These are phyloP conservation scores for Lyophyllum atratum DNA, from an alignment of 768 basidiomycete genomes.

Conservation along the genomic window DNA sequence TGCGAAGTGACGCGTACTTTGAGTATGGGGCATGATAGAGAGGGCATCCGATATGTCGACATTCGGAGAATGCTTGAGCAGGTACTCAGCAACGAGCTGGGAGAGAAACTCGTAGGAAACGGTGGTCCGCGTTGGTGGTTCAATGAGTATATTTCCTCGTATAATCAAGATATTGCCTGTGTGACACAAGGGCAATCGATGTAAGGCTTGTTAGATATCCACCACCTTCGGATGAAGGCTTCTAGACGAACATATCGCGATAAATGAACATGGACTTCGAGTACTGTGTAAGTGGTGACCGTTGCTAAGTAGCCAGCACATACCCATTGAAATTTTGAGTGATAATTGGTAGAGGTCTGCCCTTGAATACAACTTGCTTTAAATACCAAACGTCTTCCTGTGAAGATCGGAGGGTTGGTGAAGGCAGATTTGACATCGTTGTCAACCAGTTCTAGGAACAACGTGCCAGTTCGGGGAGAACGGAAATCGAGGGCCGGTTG, in stretches of 20 bases:
- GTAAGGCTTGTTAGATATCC: slow-evolving; percentile 4
- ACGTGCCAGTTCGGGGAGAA: not conserved
- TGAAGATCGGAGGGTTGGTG: slow-evolving; percentile 40
- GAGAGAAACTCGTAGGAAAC: slow-evolving; percentile 88
- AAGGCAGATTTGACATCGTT: slow-evolving; percentile 11
- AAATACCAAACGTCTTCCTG: slow-evolving; percentile 76
- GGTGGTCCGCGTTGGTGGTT: slow-evolving; percentile 60
- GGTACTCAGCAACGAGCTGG: slow-evolving; percentile 80
- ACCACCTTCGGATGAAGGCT: slow-evolving; percentile 1
- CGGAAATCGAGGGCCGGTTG: not conserved
- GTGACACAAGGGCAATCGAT: slow-evolving; percentile 8
- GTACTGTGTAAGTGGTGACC: not conserved
- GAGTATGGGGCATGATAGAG: slow-evolving; percentile 75
- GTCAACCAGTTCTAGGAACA: not conserved
- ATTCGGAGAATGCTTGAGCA: slow-evolving; percentile 59
- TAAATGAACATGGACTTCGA: slow-evolving; percentile 83
- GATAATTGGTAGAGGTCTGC: slow-evolving; percentile 57
- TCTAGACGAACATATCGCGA: slow-evolving; percentile 74
- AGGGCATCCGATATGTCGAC: slow-evolving; percentile 73
- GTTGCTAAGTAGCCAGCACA: slow-evolving; percentile 23
- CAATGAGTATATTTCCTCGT: slow-evolving; percentile 77
- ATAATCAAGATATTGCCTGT: slow-evolving; percentile 88
- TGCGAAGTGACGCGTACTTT: slow-evolving; percentile 51
- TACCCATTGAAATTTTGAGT: slow-evolving; percentile 87
- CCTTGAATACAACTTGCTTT: slow-evolving; percentile 61